Evolutionary conservation across 306 rosid species (phyloP).

Genomic region (Rosa lucieae): DNA sequence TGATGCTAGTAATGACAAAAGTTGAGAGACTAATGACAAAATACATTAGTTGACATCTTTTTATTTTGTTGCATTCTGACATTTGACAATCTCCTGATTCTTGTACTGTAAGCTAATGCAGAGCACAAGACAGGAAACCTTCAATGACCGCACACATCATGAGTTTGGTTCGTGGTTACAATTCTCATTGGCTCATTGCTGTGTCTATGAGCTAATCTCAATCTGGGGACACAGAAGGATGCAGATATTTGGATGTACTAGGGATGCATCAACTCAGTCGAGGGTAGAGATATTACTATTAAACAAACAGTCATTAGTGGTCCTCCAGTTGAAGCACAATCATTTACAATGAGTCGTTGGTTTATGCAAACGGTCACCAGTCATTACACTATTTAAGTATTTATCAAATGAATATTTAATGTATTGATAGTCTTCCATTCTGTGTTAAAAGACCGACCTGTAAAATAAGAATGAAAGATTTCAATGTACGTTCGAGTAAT

Average conservation of each 20-base stretch:
- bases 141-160: neutral
- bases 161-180: neutral
- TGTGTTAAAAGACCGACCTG: neutral
- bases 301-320: neutral
- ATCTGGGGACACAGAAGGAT: neutral
- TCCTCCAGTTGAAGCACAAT: neutral
- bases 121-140: neutral
- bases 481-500: neutral
- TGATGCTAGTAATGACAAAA: neutral
- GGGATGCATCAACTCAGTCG: neutral
- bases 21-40: neutral
- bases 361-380: neutral
- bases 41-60: neutral
- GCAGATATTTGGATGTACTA: neutral
- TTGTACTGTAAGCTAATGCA: neutral
- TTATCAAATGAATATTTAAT: neutral
- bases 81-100: neutral
- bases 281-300: neutral
- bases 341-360: neutral
- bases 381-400: neutral
- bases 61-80: neutral
- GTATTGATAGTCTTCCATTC: neutral
- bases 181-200: neutral
- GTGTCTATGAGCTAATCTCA: neutral
- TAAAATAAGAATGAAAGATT: neutral